phyloP scores from a whole-genome alignment of 2,329 filamentous ascomycete genomes.

The Alternaria arbusti region DNA sequence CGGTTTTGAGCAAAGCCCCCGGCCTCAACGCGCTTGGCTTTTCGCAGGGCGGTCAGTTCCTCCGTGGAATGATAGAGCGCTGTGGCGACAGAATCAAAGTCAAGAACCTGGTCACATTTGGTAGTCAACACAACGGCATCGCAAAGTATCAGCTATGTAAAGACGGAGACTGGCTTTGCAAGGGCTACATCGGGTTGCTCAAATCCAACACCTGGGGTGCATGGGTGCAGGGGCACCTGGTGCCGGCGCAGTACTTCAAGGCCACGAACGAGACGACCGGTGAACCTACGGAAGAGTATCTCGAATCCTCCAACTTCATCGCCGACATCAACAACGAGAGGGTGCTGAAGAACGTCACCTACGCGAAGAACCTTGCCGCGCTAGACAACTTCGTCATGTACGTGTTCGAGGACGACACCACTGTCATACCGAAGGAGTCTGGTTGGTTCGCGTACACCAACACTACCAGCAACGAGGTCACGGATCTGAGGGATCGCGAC shows the following conservation, averaged over 20 bases:
- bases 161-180: constrained; percentile 78
- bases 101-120: constrained; percentile 83
- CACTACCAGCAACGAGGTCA: constrained; percentile 65
- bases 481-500: constrained; percentile 69
- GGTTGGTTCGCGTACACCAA: constrained; percentile 86
- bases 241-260: constrained; percentile 95
- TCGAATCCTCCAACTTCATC: constrained; percentile 83
- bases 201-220: constrained; percentile 79
- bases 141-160: constrained; percentile 78
- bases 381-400: constrained; percentile 87
- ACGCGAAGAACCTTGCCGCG: constrained; percentile 71
- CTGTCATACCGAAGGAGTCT: constrained; percentile 87
- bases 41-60: constrained; percentile 93
- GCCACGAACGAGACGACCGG: constrained; percentile 67
- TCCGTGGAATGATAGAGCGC: constrained; percentile 87
- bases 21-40: constrained; percentile 92
- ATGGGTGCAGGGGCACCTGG: constrained; percentile 78
- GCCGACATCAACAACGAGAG: constrained; percentile 98
- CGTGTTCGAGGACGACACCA: constrained; percentile 84
- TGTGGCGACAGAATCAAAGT: constrained; percentile 76
- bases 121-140: constrained; percentile 93
- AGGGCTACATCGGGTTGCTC: constrained; percentile 77
- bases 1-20: constrained; percentile 80
- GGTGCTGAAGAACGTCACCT: constrained; percentile 71
- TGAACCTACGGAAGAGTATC: constrained; percentile 65